Percentiles rank a stretch among this genome's conserved stretches.
phyloP scores from a whole-genome alignment of 192 early-diverging fungal species.

The Backusella liffmaniae region DNA sequence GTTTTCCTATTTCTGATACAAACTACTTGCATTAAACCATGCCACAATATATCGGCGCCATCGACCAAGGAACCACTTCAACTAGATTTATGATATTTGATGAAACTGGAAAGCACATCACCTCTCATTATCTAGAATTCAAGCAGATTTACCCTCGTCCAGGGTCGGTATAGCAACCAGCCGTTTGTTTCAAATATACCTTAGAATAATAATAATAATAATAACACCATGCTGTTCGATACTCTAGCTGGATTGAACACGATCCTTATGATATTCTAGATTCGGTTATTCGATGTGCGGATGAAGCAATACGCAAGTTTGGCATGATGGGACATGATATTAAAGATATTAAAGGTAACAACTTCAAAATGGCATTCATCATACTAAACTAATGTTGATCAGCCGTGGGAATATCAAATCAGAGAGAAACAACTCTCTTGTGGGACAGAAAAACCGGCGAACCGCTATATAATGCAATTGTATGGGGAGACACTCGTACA shows the following conservation, averaged over 20 bases:
- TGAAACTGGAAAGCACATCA: conserved; percentile 62
- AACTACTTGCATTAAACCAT: background rate
- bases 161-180: conserved; percentile 43
- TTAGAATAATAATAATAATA: background rate
- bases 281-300: conserved; percentile 69
- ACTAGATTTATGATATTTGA: conserved; percentile 93
- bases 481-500: conserved; percentile 91
- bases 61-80: conserved; percentile 93
- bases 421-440: conserved; percentile 86
- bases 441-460: conserved; percentile 84
- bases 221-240: background rate
- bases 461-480: conserved; percentile 83
- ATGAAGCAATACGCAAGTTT: conserved; percentile 61
- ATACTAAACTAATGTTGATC: background rate
- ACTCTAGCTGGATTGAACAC: conserved; percentile 81
- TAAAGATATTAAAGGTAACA: conserved; percentile 36
- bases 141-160: conserved; percentile 71
- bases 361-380: too few species aligned
- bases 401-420: conserved; percentile 92
- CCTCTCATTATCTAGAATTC: conserved; percentile 80
- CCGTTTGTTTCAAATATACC: too few species aligned
- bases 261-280: conserved; percentile 73
- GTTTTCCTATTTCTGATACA: background rate
- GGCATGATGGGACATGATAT: conserved; percentile 54
- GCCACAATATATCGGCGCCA: conserved; percentile 71